Base-by-base conservation (phyloP, 2,329 filamentous ascomycete genomes). In the Lasiodiplodia citricola region DNA sequence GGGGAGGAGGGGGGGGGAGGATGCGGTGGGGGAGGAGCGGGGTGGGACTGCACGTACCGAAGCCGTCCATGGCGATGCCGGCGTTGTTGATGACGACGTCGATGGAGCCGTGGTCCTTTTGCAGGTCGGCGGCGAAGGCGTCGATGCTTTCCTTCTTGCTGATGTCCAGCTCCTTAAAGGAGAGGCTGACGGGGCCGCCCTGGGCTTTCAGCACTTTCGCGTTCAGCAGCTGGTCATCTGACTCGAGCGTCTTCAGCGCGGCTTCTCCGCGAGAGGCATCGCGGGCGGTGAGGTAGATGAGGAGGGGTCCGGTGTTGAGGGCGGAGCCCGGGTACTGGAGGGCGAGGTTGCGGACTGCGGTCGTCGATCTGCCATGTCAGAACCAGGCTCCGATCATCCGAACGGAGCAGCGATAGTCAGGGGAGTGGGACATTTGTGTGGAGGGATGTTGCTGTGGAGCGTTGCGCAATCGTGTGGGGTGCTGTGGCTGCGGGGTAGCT, bases 311-410 rank as follows among this genome's bases (percentile, higher is more conserved):
- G 56, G 55, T 52, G 70, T 83, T 82, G 67, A 85, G 75, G 4
- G 81, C 74, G 3, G 85, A 87, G 25, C 79, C 80, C 2, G 85
- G 83, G 70, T 87, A 87, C 70, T 86, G 81, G 18, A 87, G 79
- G 13, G 85, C 85, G 31, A 87, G 80, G 57, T 87, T 83, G 69
- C 84, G 83, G 69, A 87, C 85, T 81, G 70, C 2, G 35, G 14
- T 47, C 16, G 25, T 56, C 25, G 51, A 69, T 44, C 68, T 21
- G 44, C n/a, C 44, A 47, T 47, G n/a, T 47, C n/a, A 47, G 8
- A 10, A 35, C 31, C 31, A 35, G 31, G 31, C 31, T 35, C 31
- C 8, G 31, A 35, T 35, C 31, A 7, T 35, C 31, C 31, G 31
- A 35, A 35, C 31, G 8, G 8, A 35, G 31, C 31, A 47, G 44